Evolutionary conservation across 352 stramenopile genomes (phyloP), one percentile per base, ranked within the genome.

Genomic region (Globisporangium cederbergense): DNA sequence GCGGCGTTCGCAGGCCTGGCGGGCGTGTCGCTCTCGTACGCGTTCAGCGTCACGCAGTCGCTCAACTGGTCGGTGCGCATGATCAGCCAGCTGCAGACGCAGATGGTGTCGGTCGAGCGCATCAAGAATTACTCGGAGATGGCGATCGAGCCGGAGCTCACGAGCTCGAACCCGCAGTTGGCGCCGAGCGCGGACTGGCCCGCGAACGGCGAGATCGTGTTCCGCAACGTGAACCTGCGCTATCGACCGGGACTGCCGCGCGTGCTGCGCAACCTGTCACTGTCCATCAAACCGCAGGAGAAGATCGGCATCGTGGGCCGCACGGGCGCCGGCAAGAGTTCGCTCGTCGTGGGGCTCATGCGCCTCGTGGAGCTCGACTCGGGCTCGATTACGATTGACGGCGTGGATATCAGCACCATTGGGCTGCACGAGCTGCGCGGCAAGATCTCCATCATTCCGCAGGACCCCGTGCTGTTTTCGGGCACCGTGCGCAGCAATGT

Each of bases 401-500:
- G 68, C 38, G 40, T 73, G 25, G 71, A 79, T 56, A 74, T 78
- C 16, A 66, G 58, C 25, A 71, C 49, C 11, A 36, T 79, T 6
- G 67, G 71, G 14, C 58, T 79, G 30, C 67, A 75, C n/a, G 55
- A 62, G 13, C 51, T 79, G 32, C 70, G 73, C n/a, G 52, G 54
- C 46, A 68, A 72, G 45, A 68, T 72, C 10, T 64, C 91, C 34
- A 91, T 98, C 52, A 97, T 90, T 25, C 83, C 83, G 0, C 91
- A 97, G 74, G 90, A 98, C 65, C 92, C 94, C 22, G 84, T 98
- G 11, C 66, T 98, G 22, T 98, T 98, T 69, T 87, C 81, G 18
- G 92, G 93, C 52, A 91, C 77, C 13, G 73, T 98, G 30, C 74
- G 88, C n/a, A 83, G 72, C 58, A 97, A 96, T 63, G 58, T 98